phyloP scores from a whole-genome alignment of 306 rosid genomes.

The Malus sieversii region DNA sequence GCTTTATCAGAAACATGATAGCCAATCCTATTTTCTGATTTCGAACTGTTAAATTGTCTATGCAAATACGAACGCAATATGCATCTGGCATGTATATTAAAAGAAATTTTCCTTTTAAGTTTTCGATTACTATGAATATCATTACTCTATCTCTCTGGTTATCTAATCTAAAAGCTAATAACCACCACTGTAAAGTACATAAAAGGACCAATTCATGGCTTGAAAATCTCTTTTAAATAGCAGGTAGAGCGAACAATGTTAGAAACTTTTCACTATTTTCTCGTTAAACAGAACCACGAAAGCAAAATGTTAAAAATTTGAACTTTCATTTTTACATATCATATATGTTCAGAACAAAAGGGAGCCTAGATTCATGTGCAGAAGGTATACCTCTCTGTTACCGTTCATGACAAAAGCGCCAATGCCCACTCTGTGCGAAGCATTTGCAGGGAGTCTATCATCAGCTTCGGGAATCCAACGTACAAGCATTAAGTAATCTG shows the following conservation, averaged over 20 bases:
- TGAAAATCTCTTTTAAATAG: background rate
- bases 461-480: slow-evolving; percentile 60
- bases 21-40: background rate
- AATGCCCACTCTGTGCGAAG: slow-evolving; percentile 70
- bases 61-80: no score
- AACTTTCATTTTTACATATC: background rate
- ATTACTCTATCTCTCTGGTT: background rate
- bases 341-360: background rate
- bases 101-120: no score
- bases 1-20: background rate
- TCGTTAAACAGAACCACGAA: background rate
- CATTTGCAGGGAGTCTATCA: slow-evolving; percentile 73
- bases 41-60: no score
- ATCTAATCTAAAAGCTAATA: background rate
- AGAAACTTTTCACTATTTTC: background rate
- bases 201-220: background rate
- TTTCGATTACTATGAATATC: background rate
- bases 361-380: background rate
- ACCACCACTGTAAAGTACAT: background rate
- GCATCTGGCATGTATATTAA: no score
- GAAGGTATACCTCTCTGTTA: slow-evolving; percentile 46
- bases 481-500: slow-evolving; percentile 76
- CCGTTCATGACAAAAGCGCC: slow-evolving; percentile 76
- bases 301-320: background rate
- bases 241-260: background rate